phyloP scores from a whole-genome alignment of 441 rosid genomes.

The Pelargonium australe region DNA sequence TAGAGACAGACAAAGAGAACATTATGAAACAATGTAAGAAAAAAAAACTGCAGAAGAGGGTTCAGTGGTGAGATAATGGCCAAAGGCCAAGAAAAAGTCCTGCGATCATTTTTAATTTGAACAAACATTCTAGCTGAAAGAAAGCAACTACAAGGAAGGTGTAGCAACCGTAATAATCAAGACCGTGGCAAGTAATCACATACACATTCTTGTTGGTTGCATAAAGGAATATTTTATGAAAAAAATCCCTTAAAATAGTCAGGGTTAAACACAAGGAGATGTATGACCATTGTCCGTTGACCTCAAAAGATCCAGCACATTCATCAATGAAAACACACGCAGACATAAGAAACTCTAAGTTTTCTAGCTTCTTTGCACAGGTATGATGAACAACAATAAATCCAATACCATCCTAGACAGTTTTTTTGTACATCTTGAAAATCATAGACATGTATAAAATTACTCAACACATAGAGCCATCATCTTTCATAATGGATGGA shows the following conservation, averaged over 20 bases:
- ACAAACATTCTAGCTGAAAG: background rate
- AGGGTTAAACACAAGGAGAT: background rate
- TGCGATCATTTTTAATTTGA: too few species aligned
- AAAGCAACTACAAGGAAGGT: background rate
- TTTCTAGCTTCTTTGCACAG: background rate
- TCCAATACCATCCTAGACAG: background rate
- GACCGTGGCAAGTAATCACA: background rate
- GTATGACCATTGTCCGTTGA: too few species aligned
- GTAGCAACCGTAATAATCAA: background rate
- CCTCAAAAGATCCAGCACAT: background rate
- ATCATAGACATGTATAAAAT: background rate
- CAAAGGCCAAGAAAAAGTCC: too few species aligned
- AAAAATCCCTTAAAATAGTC: background rate
- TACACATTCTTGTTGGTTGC: background rate
- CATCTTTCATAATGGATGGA: background rate
- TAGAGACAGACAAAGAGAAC: too few species aligned
- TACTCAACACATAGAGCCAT: background rate
- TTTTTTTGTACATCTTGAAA: too few species aligned
- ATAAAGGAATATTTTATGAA: background rate
- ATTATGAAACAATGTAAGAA: too few species aligned
- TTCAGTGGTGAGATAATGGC: too few species aligned
- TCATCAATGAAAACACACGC: background rate
- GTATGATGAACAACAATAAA: background rate
- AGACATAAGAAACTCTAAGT: background rate
- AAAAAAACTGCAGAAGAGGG: too few species aligned